Conservation (phyloP, 163 green algal genomes). For the Scenedesmus sp. region DNA sequence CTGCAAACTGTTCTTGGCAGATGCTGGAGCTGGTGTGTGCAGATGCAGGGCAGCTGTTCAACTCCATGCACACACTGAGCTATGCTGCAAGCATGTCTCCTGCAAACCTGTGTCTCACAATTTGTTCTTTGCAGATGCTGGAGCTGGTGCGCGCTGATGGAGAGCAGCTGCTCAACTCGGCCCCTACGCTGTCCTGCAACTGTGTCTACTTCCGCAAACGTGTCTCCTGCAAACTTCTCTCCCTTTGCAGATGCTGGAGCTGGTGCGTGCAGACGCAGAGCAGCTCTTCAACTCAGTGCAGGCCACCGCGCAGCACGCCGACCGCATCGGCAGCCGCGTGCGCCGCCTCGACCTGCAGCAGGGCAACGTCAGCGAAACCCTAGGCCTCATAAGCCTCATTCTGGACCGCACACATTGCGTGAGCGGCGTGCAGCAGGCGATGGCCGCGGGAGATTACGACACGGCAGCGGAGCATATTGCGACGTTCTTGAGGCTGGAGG, state of each 20-base stretch:
- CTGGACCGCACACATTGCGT: conserved; percentile 88
- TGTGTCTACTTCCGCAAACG: too few species aligned
- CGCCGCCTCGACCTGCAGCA: conserved; percentile 87
- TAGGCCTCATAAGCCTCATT: conserved; percentile 86
- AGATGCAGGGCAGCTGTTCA: conserved; percentile 80
- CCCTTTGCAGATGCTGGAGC: conserved; percentile 80
- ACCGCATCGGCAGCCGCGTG: conserved; percentile 86
- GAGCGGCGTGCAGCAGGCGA: conserved; percentile 84
- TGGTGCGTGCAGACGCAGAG: conserved; percentile 86
- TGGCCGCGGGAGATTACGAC: conserved; percentile 89
- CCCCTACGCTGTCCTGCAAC: background rate
- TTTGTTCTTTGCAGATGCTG: too few species aligned
- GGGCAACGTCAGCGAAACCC: conserved; percentile 72
- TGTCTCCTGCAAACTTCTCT: background rate
- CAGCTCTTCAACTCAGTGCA: conserved; percentile 80
- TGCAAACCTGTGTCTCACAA: too few species aligned
- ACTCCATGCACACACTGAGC: conserved; percentile 64
- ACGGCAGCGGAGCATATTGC: conserved; percentile 84
- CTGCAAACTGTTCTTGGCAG: background rate
- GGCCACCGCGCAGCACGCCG: conserved; percentile 83
- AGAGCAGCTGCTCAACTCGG: too few species aligned
- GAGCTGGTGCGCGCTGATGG: too few species aligned
- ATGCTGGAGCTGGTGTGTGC: background rate
- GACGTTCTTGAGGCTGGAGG: conserved; percentile 87
- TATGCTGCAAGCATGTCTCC: background rate